Base-by-base conservation (phyloP, 768 basidiomycete genomes). In the Boletus rex-veris region DNA sequence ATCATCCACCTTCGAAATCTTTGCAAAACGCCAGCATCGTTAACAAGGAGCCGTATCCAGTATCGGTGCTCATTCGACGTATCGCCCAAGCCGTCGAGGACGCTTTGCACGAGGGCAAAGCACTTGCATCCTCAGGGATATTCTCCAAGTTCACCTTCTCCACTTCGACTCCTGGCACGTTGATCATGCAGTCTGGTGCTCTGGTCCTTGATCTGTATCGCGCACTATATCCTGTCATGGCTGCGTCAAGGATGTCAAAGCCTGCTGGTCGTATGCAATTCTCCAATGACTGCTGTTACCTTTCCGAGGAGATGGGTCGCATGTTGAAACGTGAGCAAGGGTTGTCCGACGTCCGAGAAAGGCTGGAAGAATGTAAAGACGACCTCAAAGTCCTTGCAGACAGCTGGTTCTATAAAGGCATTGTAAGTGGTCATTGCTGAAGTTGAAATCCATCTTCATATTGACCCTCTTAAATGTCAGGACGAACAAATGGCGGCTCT, bases 251-350 rank as follows among this genome's bases (percentile, higher is more conserved):
- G 42, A 68, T 89, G 30, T 68, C 75, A 36, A 73, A 77, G 0
- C 73, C 85, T 10, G 81, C 81, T 18, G 70, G 75, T 26, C 75
- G 79, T 1, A 85, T 96, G 79, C 81, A 82, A 45, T 88, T 88
- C 65, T 84, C 90, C 16, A 97, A 97, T 66, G 88, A 95, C 57
- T 91, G 85, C 59, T 61, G 80, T 19, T 90, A 86, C 65, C 76
- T 95, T 26, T 76, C 76, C 30, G 69, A 71, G 19, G 80, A 86
- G 59, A 66, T 86, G 0, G 28, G 18, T 18, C 61, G 63, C 12
- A 15, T 71, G 7, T 28, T 60, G 44, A 57, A 57, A 18, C 28
- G 44, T 10, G 74, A 73, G 52, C 74, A 73, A 28, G 66, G 53
- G 8, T 53, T 59, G 2, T 41, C 55, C 10, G 55, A 59, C 30